These are phyloP conservation scores for Hypoxylon sp. DNA, from an alignment of 2,329 filamentous ascomycete species.

Conservation along the genomic window DNA sequence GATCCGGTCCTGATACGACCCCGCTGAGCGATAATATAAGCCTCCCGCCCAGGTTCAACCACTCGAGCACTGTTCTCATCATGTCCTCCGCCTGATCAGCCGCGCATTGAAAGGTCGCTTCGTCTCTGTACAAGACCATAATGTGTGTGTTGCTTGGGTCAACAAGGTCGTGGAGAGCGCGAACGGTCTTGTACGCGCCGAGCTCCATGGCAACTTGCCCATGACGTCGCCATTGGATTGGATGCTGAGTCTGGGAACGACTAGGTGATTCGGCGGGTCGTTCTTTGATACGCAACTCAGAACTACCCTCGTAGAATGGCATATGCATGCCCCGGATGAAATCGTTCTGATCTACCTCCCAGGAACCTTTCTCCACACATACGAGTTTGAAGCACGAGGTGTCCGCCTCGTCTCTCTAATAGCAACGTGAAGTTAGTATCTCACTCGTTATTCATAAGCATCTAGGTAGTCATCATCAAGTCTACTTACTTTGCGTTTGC, in stretches of 20 bases:
- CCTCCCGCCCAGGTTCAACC: no score
- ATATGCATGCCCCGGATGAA: not conserved
- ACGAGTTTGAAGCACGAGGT: not conserved
- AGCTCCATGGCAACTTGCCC: constrained; percentile 14
- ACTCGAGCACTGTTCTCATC: not conserved
- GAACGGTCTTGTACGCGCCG: not conserved
- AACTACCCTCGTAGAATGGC: not conserved
- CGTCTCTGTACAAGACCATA: constrained; percentile 3
- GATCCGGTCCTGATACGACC: not conserved
- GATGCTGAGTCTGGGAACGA: not conserved
- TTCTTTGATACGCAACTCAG: not conserved
- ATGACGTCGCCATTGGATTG: not conserved
- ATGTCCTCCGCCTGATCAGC: not conserved
- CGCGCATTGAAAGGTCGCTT: constrained; percentile 10
- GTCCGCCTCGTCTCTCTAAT: constrained; percentile 1
- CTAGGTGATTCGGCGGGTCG: not conserved
- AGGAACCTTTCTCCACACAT: not conserved
- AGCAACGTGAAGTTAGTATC: not conserved
- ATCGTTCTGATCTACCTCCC: constrained; percentile 20
- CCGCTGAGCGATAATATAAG: no score
- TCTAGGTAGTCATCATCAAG: not conserved
- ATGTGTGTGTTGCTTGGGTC: constrained; percentile 9
- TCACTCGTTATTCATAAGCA: not conserved
- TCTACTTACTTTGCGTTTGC: constrained; percentile 4
- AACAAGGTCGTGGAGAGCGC: constrained; percentile 19